Evolutionary conservation across 2,329 filamentous ascomycete species (phyloP), one percentile per base, ranked within the genome.

Genomic region (Graphilbum fragrans): DNA sequence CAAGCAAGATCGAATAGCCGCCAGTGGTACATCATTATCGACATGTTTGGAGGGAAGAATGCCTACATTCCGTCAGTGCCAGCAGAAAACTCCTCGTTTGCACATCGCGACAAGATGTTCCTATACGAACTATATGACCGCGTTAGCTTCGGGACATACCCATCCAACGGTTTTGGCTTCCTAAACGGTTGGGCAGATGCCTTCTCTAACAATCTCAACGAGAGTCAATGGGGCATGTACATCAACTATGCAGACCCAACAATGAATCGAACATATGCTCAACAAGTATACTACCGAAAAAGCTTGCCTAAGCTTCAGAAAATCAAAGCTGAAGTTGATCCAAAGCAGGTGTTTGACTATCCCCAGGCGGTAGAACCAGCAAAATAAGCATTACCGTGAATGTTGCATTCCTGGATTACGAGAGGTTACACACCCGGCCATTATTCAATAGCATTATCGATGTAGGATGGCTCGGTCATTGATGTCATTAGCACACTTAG

Each of bases 91-190:
- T 59, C 60, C 1, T 55, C 64, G 2, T 68, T 62, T 47, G 52
- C 56, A 0, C 62, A 65, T 47, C 62, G 61, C 21, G 57, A 64
- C 40, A 62, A 66, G 50, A 60, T 73, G 17, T 61, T 70, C 2
- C 63, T 75, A 2, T 69, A 65, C 38, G 67, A 75, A 50, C 63
- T 72, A 41, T 62, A 64, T 18, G 68, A 72, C 48, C 52, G 61
- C 1, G 56, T 54, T 1, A 21, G 32, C 31, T n/a, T n/a, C n/a
- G n/a, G 52, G 14, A 36, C 46, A 2, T 62, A 61, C 38, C 61
- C 61, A 0, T 40, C 49, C 4, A 52, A 55, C 11, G 62, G 62
- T 0, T 60, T 61, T 37, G 37, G 48, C 3, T 49, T 58, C 9
- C 48, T 65, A 19, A 48, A 58, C 34, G 50, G 52, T 21, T 64